A percentile compares a stretch with the other conserved stretches of the same genome.
These are phyloP conservation scores for Raphanus hybrid DNA, from an alignment of 441 rosid genomes.

Conservation along the genomic window DNA sequence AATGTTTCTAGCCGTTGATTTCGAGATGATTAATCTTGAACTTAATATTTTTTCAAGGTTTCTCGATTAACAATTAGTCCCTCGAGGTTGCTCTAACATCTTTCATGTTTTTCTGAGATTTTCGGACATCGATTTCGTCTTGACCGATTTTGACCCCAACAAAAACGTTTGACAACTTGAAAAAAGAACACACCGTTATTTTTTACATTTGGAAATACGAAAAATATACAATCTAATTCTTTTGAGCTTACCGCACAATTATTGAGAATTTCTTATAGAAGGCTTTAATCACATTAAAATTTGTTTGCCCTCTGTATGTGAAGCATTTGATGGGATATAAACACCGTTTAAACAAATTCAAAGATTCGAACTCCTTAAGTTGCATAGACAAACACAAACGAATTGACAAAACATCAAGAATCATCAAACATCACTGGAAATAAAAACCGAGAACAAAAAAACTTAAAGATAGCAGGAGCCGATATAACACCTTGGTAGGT, in stretches of 20 bases:
- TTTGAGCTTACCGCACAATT: background rate
- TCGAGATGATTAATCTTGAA: too few species aligned
- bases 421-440: background rate
- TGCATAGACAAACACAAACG: slow-evolving; percentile 4
- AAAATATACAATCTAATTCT: background rate
- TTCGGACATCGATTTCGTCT: too few species aligned
- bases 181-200: too few species aligned
- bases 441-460: background rate
- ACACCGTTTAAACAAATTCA: slow-evolving; percentile 16
- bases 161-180: too few species aligned
- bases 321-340: background rate
- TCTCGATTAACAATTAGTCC: too few species aligned
- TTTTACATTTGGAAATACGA: background rate
- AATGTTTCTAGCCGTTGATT: too few species aligned
- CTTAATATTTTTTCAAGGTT: too few species aligned
- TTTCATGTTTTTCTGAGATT: too few species aligned
- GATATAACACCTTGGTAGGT: slow-evolving; percentile 41
- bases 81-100: too few species aligned
- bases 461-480: slow-evolving; percentile 22
- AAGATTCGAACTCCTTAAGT: slow-evolving; percentile 1
- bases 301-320: too few species aligned
- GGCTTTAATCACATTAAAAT: background rate
- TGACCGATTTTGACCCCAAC: too few species aligned
- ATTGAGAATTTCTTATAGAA: background rate
- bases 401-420: background rate